Base-by-base conservation (phyloP, 208 protist species). In the Crithidia thermophila region DNA sequence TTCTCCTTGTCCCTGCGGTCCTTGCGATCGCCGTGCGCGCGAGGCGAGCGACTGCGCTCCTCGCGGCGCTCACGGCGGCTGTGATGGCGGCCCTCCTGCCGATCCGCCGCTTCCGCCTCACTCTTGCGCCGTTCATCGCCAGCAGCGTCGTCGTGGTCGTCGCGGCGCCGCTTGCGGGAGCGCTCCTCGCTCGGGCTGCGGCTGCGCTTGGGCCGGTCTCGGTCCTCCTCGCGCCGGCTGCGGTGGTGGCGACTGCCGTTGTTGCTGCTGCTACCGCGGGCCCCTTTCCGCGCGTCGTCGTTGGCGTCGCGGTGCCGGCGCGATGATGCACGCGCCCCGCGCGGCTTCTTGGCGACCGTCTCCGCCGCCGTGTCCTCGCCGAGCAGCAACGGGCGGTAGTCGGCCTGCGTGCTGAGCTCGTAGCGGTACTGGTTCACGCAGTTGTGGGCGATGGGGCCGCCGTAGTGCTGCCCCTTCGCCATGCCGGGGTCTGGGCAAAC, bases 401-500 rank as follows among this genome's bases (percentile, higher is more conserved):
- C 77, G 11, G 72, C 52, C 30, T 79, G 70, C 33, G 67, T 87
- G 56, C 77, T 76, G 14, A 88, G 81, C 61, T 90, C 86, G 72
- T 95, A 95, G 33, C 65, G 62, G 70, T 80, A 95, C 61, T 75
- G 83, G 42, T 78, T 75, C 27, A 83, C 84, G n/a, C 34, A 55
- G 58, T 95, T 95, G 36, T 72, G 51, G n/a, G 70, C 40, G 25
- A 95, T 90, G 11, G 58, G 50, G 18, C 25, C 45, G 6, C 79
- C 83, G 69, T 82, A 88, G 42, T 67, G 51, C 33, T 67, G 80
- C 16, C 84, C 37, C 55, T 71, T 65, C 13, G 75, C 76, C 28
- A 96, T 77, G 11, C 62, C 84, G 1, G 59, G 57, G 70, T 94
- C 88, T 7, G 88, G 88, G 69, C 91, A 96, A 37, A 72, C 53